A percentile compares a stretch with the other conserved stretches of the same genome.
phyloP scores from a whole-genome alignment of 176 grass and related monocot genomes.

The Melocanna baccifera region DNA sequence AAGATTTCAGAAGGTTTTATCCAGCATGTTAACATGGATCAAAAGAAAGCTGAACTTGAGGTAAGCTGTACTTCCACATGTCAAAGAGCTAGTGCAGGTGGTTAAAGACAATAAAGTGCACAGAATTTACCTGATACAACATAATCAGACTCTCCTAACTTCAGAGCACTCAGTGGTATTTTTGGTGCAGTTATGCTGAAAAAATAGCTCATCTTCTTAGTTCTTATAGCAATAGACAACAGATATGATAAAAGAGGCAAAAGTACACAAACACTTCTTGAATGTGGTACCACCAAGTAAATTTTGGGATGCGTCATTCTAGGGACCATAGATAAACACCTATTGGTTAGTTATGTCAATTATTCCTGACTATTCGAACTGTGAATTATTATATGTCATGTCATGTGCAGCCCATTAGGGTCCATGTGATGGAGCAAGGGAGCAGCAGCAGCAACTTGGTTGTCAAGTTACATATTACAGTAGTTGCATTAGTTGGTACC shows the following conservation, averaged over 20 bases:
- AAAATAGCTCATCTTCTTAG: neutral
- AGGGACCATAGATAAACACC: neutral
- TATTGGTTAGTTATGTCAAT: neutral
- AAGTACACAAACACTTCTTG: neutral
- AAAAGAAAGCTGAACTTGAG: neutral
- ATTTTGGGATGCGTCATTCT: neutral
- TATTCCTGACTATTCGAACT: constrained; percentile 2
- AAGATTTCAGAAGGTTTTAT: constrained; percentile 22
- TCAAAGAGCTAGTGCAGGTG: constrained; percentile 19
- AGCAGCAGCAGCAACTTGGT: too few species aligned
- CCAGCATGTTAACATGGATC: neutral
- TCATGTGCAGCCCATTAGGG: too few species aligned
- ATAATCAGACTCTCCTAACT: constrained; percentile 80
- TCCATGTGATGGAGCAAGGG: too few species aligned
- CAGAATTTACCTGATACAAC: constrained; percentile 60
- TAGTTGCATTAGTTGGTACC: too few species aligned
- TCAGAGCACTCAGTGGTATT: constrained; percentile 75
- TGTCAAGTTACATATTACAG: too few species aligned
- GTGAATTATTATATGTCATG: neutral
- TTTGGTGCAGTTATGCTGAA: constrained; percentile 86
- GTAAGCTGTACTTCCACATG: neutral
- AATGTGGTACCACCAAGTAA: neutral
- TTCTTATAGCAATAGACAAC: constrained; percentile 13
- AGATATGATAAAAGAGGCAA: neutral
- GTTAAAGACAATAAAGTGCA: neutral